Conservation (phyloP, 1,284 basidiomycete genomes). For the Ceratorhiza oryzae-sativae region DNA sequence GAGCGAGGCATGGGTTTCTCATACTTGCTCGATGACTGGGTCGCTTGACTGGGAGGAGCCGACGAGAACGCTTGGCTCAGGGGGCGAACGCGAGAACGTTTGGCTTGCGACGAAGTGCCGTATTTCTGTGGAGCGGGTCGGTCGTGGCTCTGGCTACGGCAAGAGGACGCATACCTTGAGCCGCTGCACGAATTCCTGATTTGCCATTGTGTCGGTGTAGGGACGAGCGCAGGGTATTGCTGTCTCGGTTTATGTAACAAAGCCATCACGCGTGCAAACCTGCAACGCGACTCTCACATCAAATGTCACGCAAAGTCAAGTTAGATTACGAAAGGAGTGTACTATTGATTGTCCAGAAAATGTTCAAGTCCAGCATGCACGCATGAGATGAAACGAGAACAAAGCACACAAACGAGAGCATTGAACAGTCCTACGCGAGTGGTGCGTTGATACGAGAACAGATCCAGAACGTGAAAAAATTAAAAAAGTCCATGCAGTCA, state of each 20-base stretch:
- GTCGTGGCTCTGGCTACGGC: not conserved
- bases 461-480: not conserved
- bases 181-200: slow-evolving; percentile 3
- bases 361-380: not conserved
- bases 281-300: not conserved
- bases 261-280: not conserved
- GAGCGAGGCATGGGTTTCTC: not conserved
- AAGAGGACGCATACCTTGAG: not conserved
- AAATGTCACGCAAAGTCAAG: not conserved
- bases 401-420: not conserved
- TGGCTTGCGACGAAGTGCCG: not conserved
- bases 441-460: not conserved
- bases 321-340: slow-evolving; percentile 3
- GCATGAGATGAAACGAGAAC: not conserved
- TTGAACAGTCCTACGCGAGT: slow-evolving; percentile 7
- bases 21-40: not conserved
- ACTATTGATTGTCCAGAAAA: not conserved
- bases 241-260: slow-evolving; percentile 19
- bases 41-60: not conserved
- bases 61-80: slow-evolving; percentile 14
- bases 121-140: not conserved
- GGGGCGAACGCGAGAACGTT: not conserved
- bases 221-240: not conserved
- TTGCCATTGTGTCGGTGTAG: not conserved
- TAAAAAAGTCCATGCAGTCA: slow-evolving; percentile 8